Conservation (phyloP, 176 grass and related monocot genomes). For the Tillandsia leiboldiana region DNA sequence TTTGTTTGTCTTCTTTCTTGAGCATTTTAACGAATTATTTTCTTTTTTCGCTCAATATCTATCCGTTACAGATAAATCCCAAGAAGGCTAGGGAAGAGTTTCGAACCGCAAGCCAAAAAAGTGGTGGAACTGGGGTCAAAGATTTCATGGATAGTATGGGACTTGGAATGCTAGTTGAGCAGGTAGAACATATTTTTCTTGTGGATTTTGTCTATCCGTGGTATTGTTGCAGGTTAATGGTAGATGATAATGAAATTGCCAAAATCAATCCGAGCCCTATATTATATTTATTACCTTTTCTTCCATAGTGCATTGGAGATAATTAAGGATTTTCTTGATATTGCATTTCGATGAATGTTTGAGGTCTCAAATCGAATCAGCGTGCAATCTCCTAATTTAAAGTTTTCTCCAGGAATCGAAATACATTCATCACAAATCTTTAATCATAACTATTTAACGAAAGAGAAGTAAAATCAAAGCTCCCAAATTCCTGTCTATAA, state of each 20-base stretch:
- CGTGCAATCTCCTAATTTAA: too few relatives aligned
- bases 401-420: too few relatives aligned
- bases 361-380: too few relatives aligned
- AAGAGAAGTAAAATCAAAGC: too few relatives aligned
- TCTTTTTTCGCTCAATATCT: neutral
- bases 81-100: constrained; percentile 88
- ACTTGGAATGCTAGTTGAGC: constrained; percentile 72
- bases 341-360: too few relatives aligned
- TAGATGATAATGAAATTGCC: too few relatives aligned
- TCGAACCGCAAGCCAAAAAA: constrained; percentile 55
- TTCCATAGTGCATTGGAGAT: too few relatives aligned
- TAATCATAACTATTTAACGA: too few relatives aligned
- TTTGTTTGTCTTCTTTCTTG: neutral
- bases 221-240: too few relatives aligned
- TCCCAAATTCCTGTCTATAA: too few relatives aligned
- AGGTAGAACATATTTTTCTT: constrained; percentile 29
- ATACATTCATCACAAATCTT: too few relatives aligned
- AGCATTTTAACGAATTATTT: constrained; percentile 3
- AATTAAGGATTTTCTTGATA: neutral
- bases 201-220: neutral
- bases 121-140: constrained; percentile 72
- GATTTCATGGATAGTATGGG: constrained; percentile 99
- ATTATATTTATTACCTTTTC: neutral
- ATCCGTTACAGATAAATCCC: constrained; percentile 72
- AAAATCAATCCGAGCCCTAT: too few relatives aligned